Conservation (phyloP, 192 early-diverging fungal species). For the Tieghemiomyces parasiticus region DNA sequence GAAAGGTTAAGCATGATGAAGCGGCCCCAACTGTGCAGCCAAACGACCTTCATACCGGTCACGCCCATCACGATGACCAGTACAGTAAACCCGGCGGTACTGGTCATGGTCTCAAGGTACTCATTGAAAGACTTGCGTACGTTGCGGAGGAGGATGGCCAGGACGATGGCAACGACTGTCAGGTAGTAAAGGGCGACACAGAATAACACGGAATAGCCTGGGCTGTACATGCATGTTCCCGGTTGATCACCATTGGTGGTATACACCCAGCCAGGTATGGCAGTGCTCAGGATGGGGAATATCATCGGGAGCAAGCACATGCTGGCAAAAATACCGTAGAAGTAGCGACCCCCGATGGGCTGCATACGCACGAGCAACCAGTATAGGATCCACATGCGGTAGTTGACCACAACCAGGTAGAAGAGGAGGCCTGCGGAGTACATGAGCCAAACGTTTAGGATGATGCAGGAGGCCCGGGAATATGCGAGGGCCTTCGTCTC, state of each 20-base stretch:
- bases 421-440: background rate
- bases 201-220: background rate
- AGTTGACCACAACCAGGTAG: background rate
- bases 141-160: background rate
- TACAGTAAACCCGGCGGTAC: background rate
- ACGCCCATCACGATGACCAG: background rate
- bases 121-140: background rate
- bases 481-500: background rate
- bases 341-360: background rate
- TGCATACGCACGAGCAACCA: background rate
- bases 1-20: background rate
- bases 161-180: background rate
- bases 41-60: background rate
- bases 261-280: background rate
- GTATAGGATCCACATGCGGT: background rate
- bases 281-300: background rate
- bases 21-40: background rate
- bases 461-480: background rate
- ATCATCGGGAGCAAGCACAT: background rate
- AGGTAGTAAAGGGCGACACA: background rate
- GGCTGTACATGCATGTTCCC: background rate
- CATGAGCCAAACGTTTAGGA: background rate
- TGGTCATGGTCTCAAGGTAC: background rate
- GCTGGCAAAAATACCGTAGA: background rate
- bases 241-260: background rate